phyloP scores from a whole-genome alignment of 805 yeast species.

The Myxozyma sirexii region DNA sequence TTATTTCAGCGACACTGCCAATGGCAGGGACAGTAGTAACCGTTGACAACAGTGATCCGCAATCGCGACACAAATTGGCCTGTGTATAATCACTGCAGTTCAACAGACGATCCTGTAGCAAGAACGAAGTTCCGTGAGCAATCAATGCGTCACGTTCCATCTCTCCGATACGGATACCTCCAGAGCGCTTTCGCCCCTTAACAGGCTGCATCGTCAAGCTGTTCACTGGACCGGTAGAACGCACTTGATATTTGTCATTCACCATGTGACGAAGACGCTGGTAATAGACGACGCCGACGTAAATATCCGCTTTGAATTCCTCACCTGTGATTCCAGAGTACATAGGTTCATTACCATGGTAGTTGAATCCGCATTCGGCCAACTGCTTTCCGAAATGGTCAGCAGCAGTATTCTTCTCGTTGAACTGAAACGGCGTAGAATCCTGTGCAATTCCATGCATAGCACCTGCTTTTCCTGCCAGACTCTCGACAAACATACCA shows the following conservation, averaged over 20 bases:
- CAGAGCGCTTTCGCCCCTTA: constrained; percentile 96
- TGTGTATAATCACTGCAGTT: constrained; percentile 96
- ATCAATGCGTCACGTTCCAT: constrained; percentile 99
- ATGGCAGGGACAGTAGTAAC: constrained; percentile 90
- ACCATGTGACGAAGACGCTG: constrained; percentile 99
- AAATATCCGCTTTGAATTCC: constrained; percentile 92
- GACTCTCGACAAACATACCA: constrained; percentile 98
- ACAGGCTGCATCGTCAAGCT: constrained; percentile 98
- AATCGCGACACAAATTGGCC: constrained; percentile 82
- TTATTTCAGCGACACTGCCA: constrained; percentile 69
- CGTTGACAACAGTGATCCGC: constrained; percentile 90
- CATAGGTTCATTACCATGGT: constrained; percentile 98
- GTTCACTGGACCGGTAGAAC: constrained; percentile 98
- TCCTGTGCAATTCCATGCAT: constrained; percentile 97
- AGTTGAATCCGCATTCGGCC: constrained; percentile 84
- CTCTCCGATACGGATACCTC: constrained; percentile 99
- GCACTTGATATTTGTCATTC: constrained; percentile 98
- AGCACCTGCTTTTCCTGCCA: constrained; percentile 99
- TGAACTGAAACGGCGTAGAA: constrained; percentile 93
- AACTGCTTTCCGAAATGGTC: constrained; percentile 97
- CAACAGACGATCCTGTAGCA: constrained; percentile 89
- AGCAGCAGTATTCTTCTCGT: constrained; percentile 92
- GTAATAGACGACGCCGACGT: constrained; percentile 95
- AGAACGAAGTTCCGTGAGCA: constrained; percentile 96
- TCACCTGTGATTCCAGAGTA: constrained; percentile 98